Evolutionary conservation across 805 yeast genomes (phyloP), one percentile per base, ranked within the genome.

Genomic region (Zygoascus flipseniorum): DNA sequence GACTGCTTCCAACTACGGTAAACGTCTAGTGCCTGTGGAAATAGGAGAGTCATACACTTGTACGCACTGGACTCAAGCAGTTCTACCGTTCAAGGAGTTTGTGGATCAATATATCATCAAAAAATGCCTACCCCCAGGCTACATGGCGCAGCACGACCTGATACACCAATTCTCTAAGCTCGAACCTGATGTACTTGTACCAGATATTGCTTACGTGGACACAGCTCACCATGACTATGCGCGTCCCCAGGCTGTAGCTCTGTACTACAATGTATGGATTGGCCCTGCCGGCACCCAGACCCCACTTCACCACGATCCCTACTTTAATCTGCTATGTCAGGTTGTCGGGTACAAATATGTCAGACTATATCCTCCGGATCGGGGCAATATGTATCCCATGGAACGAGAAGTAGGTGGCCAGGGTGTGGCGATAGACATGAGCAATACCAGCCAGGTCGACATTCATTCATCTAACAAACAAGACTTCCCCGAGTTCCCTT

Each of bases 341-440:
- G 58, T 54, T 4, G 64, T 60, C 13, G 66, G 66, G 41, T 62
- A 57, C 43, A 62, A 62, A 32, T 61, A 62, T 49, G 54, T 62
- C 35, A 31, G 66, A 26, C 39, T 62, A 16, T 60, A 61, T 39
- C 52, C 58, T 8, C 54, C 58, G 23, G 52, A 6, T 43, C 48
- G 47, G 9, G 14, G 14, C 3, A 19, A 19, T 28, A 52, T 52
- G 52, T 52, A 52, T 28, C 52, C 48, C 11, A 13, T 18, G 20
- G 18, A 11, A 19, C 31, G 45, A 14, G 23, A 26, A 20, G 13
- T 18, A n/a, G 44, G 26, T 10, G 23, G 41, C 14, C 16, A 44
- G 8, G 49, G 32, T 2, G 26, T 31, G 10, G 8, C 23, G 8
- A 16, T 31, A 8, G 56, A 50, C 37, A 53, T 59, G 61, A 44